phyloP scores from a whole-genome alignment of 768 basidiomycete species.

The Amanita pallidorosea region DNA sequence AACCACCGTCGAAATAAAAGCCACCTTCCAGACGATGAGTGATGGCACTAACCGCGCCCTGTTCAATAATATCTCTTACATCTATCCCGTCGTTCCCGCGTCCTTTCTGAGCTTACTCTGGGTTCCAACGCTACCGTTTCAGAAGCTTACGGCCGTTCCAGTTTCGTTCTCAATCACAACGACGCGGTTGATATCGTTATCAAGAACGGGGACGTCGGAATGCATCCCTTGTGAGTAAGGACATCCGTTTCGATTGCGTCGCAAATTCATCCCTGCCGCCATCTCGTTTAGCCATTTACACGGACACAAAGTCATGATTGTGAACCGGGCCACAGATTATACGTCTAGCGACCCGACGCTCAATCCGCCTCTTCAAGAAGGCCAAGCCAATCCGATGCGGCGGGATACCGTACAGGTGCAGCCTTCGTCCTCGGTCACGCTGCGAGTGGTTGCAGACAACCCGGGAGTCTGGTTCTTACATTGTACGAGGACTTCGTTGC shows the following conservation, averaged over 20 bases:
- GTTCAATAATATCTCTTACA: slow-evolving; percentile 63
- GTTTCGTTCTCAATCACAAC: slow-evolving; percentile 63
- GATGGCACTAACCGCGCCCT: slow-evolving; percentile 81
- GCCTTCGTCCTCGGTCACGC: slow-evolving; percentile 50
- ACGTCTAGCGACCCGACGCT: slow-evolving; percentile 61
- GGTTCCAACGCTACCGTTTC: slow-evolving; percentile 59
- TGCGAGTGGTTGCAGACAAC: slow-evolving; percentile 83
- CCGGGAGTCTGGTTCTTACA: slow-evolving; percentile 87
- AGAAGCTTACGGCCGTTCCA: slow-evolving; percentile 69
- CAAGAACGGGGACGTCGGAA: slow-evolving; percentile 60
- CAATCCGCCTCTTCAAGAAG: slow-evolving; percentile 74
- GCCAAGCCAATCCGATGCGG: slow-evolving; percentile 81
- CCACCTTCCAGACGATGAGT: slow-evolving; percentile 73
- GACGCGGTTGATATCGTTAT: slow-evolving; percentile 73
- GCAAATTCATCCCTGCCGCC: slow-evolving; percentile 1
- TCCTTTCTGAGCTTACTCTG: slow-evolving; percentile 70
- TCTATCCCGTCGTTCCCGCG: slow-evolving; percentile 61
- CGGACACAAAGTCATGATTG: slow-evolving; percentile 80
- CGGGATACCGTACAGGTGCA: slow-evolving; percentile 83
- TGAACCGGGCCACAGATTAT: slow-evolving; percentile 61
- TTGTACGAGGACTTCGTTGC: slow-evolving; percentile 47
- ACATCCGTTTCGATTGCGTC: neutral
- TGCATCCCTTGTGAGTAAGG: slow-evolving; percentile 70
- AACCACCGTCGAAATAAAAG: slow-evolving; percentile 57
- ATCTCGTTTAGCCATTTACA: slow-evolving; percentile 63